Evolutionary conservation across 2,329 filamentous ascomycete genomes (phyloP).

Genomic region (Fusarium sp.): DNA sequence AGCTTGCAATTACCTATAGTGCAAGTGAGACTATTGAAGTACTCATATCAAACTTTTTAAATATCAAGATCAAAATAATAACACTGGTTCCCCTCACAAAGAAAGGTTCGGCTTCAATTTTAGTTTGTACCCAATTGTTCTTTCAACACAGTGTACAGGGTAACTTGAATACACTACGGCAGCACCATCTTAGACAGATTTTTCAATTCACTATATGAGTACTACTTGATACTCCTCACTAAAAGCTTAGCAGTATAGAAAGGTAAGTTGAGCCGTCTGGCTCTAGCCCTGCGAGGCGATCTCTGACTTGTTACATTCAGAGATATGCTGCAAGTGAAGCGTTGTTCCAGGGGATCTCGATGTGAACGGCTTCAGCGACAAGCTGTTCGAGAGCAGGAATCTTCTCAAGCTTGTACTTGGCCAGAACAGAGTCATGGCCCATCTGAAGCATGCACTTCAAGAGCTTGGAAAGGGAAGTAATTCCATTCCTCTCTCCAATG

Average conservation of each 20-base stretch:
- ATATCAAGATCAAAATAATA: too few relatives aligned
- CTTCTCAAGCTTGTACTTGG: slow-evolving; percentile 91
- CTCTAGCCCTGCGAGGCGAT: not conserved
- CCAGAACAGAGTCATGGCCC: slow-evolving; percentile 83
- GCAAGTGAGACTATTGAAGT: not conserved
- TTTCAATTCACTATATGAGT: not conserved
- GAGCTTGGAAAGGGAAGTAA: slow-evolving; percentile 63
- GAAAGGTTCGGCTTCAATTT: too few relatives aligned
- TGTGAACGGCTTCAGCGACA: slow-evolving; percentile 71
- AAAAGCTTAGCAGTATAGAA: not conserved
- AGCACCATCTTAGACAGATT: not conserved
- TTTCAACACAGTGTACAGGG: not conserved
- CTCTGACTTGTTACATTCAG: not conserved
- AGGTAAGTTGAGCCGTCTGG: not conserved
- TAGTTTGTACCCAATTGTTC: not conserved
- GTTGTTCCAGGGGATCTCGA: slow-evolving; percentile 27
- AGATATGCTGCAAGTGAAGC: slow-evolving; percentile 4
- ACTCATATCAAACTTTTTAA: not conserved
- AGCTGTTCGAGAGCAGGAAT: slow-evolving; percentile 89
- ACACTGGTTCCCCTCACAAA: not conserved
- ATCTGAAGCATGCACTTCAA: slow-evolving; percentile 22
- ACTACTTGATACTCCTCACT: not conserved
- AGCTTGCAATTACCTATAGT: not conserved
- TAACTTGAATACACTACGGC: not conserved
- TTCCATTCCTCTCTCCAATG: slow-evolving; percentile 66